phyloP scores from a whole-genome alignment of 495 filamentous ascomycete genomes.

The Penicillium coffeae region DNA sequence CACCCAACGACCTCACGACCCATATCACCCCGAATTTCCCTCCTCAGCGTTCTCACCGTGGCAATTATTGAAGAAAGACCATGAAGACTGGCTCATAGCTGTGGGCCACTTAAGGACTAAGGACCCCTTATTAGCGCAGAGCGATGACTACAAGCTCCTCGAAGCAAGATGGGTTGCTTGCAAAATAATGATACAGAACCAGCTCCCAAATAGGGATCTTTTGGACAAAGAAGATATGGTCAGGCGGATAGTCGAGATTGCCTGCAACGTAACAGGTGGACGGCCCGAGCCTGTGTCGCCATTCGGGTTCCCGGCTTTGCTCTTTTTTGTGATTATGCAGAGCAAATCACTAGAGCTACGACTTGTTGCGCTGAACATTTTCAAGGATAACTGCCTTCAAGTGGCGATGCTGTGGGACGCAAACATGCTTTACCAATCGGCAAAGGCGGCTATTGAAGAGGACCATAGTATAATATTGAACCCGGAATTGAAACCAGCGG shows the following conservation, averaged over 20 bases:
- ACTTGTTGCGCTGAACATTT: neutral
- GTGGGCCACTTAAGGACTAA: neutral
- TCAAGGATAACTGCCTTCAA: neutral
- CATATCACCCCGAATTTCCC: neutral
- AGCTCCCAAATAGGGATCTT: too few relatives aligned
- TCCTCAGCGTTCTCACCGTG: neutral
- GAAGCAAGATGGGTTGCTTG: neutral
- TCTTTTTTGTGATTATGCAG: neutral
- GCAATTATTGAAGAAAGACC: neutral
- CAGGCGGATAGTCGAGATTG: neutral
- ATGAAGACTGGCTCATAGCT: neutral
- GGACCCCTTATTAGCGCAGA: neutral
- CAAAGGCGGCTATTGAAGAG: neutral
- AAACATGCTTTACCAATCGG: neutral
- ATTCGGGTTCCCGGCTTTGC: neutral
- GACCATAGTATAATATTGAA: neutral
- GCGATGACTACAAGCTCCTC: neutral
- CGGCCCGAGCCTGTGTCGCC: neutral
- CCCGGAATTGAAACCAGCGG: neutral
- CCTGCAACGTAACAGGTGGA: neutral
- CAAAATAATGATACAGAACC: neutral
- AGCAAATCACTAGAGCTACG: neutral
- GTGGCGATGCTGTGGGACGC: neutral
- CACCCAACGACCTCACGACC: neutral
- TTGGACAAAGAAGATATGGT: neutral